A percentile compares a stretch with the other conserved stretches of the same genome.
These are phyloP conservation scores for Rhodotorula sp. DNA, from an alignment of 1,284 basidiomycete species.

Conservation along the genomic window DNA sequence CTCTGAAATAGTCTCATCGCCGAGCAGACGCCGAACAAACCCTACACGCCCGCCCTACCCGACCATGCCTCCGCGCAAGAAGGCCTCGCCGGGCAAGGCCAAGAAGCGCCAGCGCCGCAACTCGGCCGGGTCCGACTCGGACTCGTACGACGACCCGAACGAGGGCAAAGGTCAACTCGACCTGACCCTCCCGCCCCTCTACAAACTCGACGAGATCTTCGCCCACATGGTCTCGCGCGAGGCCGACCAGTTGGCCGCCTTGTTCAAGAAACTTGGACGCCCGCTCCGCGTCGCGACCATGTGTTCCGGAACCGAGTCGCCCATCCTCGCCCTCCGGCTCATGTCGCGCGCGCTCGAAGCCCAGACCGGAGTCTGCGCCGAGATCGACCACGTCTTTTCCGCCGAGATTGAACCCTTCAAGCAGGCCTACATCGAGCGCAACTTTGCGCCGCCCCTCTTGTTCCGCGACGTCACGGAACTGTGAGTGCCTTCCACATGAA, in stretches of 20 bases:
- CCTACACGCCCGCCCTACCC: too few species aligned
- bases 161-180: slow-evolving; percentile 32
- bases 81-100: background rate
- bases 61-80: slow-evolving; percentile 7
- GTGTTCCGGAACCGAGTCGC: slow-evolving; percentile 88
- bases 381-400: slow-evolving; percentile 90
- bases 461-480: slow-evolving; percentile 94
- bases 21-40: background rate
- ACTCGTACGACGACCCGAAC: background rate
- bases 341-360: slow-evolving; percentile 71
- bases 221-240: slow-evolving; percentile 68
- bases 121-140: background rate
- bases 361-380: slow-evolving; percentile 65
- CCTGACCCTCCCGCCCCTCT: slow-evolving; percentile 67
- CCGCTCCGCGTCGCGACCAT: slow-evolving; percentile 92
- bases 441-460: slow-evolving; percentile 81
- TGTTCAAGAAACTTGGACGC: slow-evolving; percentile 69
- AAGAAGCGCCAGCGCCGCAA: background rate
- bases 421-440: slow-evolving; percentile 92
- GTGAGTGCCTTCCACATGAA: slow-evolving; percentile 57
- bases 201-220: slow-evolving; percentile 80
- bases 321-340: slow-evolving; percentile 81
- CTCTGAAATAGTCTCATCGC: background rate
- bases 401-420: slow-evolving; percentile 99
- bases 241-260: slow-evolving; percentile 64